Evolutionary conservation across 176 grass and related monocot species (phyloP).

Genomic region (Musa itinerans): DNA sequence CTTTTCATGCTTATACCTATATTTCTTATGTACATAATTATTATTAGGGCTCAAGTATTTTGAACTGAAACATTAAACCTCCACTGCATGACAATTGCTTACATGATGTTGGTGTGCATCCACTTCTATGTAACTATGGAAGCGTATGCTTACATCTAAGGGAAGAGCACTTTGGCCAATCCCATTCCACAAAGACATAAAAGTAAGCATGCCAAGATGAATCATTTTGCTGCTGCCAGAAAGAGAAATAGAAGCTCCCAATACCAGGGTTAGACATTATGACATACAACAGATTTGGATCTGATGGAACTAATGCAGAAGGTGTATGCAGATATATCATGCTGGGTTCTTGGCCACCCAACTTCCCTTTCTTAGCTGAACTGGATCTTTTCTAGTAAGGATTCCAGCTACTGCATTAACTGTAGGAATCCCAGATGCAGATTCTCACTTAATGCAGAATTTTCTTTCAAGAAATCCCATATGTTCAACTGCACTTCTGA

Average conservation of each 20-base stretch:
- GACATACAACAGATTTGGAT: background rate
- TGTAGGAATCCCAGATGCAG: constrained; percentile 63
- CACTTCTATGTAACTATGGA: no score
- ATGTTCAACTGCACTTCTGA: no score
- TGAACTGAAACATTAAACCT: no score
- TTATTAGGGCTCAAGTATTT: no score
- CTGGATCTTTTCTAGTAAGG: constrained; percentile 69
- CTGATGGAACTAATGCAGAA: background rate
- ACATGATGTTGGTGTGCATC: no score
- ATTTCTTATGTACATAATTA: no score
- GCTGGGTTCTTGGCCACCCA: background rate
- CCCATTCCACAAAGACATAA: background rate
- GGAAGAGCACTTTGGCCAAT: no score
- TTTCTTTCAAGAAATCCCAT: constrained; percentile 27
- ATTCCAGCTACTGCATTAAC: constrained; percentile 68
- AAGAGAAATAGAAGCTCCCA: background rate
- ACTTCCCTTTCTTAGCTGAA: constrained; percentile 71
- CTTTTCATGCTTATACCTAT: no score
- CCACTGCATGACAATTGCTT: no score
- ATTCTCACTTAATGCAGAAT: constrained; percentile 31
- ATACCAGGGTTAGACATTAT: background rate
- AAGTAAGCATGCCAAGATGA: background rate
- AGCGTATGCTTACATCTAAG: no score
- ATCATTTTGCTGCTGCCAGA: background rate
- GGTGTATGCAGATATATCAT: background rate